Evolutionary conservation across 768 basidiomycete genomes (phyloP), one percentile per base, ranked within the genome.

Genomic region (Phanerochaete carnosa): DNA sequence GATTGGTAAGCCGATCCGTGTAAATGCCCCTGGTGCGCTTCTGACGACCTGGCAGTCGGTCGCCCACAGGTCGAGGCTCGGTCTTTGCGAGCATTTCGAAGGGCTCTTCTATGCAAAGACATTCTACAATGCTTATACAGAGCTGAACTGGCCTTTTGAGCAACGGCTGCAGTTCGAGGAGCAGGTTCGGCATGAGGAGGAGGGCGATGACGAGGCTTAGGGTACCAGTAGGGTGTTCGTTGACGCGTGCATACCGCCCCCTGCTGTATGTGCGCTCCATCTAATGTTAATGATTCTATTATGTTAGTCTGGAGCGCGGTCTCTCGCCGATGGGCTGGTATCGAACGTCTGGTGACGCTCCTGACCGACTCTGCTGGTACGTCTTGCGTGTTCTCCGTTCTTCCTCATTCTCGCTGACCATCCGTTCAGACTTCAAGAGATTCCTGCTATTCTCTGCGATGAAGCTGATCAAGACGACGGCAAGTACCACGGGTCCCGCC

Each of bases 301-400:
- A n/a, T n/a, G n/a, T n/a, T n/a, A n/a, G 94, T 2, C 86, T 99
- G 64, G 97, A 99, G 75, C 93, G 98, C 69, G 97, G 95, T 72
- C 84, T 99, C 1, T 94, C 97, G 5, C 97, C 97, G 0, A 99
- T 96, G 3, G 96, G 94, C 60, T 57, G 95, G 96, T 57, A 91
- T 98, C 66, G 95, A 98, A 72, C 88, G 95, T 62, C 80, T 98
- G 39, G 94, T 98, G 76, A 98, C 98, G 96, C 98, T 98, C 88
- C 80, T 98, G 52, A 96, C 95, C 3, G 88, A 99, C 75, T 95
- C 93, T n/a, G 88, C 87, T 8, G 96, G 92, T 94, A 65, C 66
- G 88, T 76, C 3, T 49, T 33, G 35, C 32, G 30, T 30, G 30
- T 19, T 49, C 43, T n/a, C n/a, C 35, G 13, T 54, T 11, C 65